Percentiles rank a stretch among this genome's conserved stretches.
phyloP scores from a whole-genome alignment of 2,329 filamentous ascomycete species.

The Tolypocladium guangdongense region DNA sequence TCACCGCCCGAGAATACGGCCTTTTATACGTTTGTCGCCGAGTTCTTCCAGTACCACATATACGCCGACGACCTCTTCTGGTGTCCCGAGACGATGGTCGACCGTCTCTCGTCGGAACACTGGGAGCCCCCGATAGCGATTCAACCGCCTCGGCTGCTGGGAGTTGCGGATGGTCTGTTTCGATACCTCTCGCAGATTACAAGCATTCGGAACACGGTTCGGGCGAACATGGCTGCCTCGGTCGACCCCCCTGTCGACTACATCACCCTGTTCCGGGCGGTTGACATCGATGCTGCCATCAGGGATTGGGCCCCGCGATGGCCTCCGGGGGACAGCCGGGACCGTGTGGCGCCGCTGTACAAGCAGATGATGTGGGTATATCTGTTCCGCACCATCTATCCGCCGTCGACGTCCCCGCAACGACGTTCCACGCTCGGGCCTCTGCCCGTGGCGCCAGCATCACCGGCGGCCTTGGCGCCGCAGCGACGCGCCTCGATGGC shows the following conservation, averaged over 20 bases:
- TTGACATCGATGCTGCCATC: conserved; percentile 65
- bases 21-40: conserved; percentile 53
- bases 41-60: conserved; percentile 80
- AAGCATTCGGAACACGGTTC: conserved; percentile 62
- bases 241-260: conserved; percentile 64
- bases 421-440: conserved; percentile 20
- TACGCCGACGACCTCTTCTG: conserved; percentile 52
- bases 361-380: conserved; percentile 59
- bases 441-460: conserved; percentile 8
- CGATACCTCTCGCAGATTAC: conserved; percentile 70
- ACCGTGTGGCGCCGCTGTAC: conserved; percentile 46
- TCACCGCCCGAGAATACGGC: conserved; percentile 52
- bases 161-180: conserved; percentile 75
- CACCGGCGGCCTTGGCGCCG: conserved; percentile 9
- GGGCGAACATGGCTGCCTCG: conserved; percentile 50
- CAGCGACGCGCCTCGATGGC: conserved; percentile 25
- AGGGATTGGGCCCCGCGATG: conserved; percentile 60
- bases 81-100: conserved; percentile 27
- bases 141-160: conserved; percentile 51
- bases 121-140: conserved; percentile 32
- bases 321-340: conserved; percentile 45
- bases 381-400: conserved; percentile 49
- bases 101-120: conserved; percentile 29
- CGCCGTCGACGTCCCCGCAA: conserved; percentile 27
- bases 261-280: conserved; percentile 58